These are phyloP conservation scores for Draba incana DNA, from an alignment of 345 rosid species.

Conservation along the genomic window DNA sequence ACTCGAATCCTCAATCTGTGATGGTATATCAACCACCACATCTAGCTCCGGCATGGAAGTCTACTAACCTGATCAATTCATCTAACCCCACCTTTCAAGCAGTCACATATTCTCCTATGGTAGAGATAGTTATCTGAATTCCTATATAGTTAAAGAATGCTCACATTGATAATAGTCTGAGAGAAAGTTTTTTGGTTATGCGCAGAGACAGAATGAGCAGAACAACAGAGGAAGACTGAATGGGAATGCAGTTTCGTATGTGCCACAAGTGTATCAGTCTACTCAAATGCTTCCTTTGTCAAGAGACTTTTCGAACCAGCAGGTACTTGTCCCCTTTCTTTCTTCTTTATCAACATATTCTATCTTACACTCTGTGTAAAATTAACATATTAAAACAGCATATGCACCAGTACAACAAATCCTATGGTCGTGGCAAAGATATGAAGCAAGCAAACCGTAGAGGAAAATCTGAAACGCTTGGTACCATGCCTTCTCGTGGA, in stretches of 20 bases:
- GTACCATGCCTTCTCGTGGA: conserved; percentile 65
- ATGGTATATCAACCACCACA: conserved; percentile 61
- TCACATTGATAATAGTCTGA: conserved; percentile 8
- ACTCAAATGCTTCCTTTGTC: conserved; percentile 43
- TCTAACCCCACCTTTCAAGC: conserved; percentile 56
- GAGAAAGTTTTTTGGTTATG: conserved; percentile 30
- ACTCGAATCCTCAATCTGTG: conserved; percentile 50
- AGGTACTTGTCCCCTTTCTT: conserved; percentile 42
- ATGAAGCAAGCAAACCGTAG: conserved; percentile 43
- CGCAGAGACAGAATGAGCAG: conserved; percentile 57
- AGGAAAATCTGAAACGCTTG: conserved; percentile 52
- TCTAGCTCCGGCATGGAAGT: conserved; percentile 62
- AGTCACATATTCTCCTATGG: conserved; percentile 49
- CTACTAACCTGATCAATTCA: conserved; percentile 52
- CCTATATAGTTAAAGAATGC: not conserved
- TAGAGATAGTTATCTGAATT: conserved; percentile 25
- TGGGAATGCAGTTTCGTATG: conserved; percentile 48
- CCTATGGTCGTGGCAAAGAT: conserved; percentile 51
- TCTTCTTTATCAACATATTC: no score
- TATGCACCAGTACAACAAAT: conserved; percentile 43
- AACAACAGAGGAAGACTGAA: conserved; percentile 53
- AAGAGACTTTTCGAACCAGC: conserved; percentile 56
- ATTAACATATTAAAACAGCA: not conserved
- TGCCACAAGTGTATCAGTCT: conserved; percentile 52
- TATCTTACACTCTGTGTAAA: no score